These are phyloP conservation scores for Chalciporus piperatus DNA, from an alignment of 768 basidiomycete species.

Conservation along the genomic window DNA sequence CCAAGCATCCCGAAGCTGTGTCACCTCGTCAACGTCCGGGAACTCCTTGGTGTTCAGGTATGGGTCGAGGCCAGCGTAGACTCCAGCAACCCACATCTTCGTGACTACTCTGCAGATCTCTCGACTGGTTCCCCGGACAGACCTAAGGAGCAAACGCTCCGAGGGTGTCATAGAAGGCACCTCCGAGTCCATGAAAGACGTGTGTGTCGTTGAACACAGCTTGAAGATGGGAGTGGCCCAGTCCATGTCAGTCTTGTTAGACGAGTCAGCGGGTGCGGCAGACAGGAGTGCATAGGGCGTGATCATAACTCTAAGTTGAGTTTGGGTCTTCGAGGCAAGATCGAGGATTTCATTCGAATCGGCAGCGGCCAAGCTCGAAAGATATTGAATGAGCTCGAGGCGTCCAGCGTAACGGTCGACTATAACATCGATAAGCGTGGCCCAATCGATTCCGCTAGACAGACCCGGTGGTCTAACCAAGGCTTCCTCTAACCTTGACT, in stretches of 20 bases:
- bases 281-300: slow-evolving; percentile 6
- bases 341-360: slow-evolving; percentile 10
- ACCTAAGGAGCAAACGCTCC: slow-evolving; percentile 23
- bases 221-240: slow-evolving; percentile 15
- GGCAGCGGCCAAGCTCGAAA: slow-evolving; percentile 28
- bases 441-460: slow-evolving; percentile 41
- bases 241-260: neutral
- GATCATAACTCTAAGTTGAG: slow-evolving; percentile 26
- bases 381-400: slow-evolving; percentile 26
- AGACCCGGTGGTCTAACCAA: neutral
- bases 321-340: neutral
- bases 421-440: slow-evolving; percentile 34
- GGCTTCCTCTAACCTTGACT: neutral
- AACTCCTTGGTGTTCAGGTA: neutral
- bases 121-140: slow-evolving; percentile 30
- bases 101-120: slow-evolving; percentile 46
- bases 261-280: neutral
- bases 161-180: slow-evolving; percentile 9
- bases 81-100: slow-evolving; percentile 43
- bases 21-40: neutral
- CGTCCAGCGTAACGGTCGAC: slow-evolving; percentile 40
- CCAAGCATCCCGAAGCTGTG: slow-evolving; percentile 30
- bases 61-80: slow-evolving; percentile 7
- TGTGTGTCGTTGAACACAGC: neutral
- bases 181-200: neutral